Conservation (phyloP, 2,329 filamentous ascomycete species). For the Metarhizium anisopliae region DNA sequence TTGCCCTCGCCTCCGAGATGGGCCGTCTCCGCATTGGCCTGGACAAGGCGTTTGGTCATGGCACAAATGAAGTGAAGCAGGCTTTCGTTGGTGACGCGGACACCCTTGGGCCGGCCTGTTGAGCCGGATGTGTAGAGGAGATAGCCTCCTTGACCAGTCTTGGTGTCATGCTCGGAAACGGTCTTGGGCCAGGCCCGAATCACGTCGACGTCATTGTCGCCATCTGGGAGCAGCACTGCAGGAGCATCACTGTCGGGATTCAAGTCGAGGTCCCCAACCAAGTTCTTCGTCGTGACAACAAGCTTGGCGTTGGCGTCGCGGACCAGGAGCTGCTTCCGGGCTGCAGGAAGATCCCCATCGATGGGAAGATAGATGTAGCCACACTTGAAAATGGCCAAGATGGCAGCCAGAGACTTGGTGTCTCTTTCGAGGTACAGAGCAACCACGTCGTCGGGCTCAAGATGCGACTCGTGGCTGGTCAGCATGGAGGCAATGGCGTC, state of each 20-base stretch:
- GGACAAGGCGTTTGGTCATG: conserved; percentile 5
- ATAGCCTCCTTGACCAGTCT: conserved; percentile 25
- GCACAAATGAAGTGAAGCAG: conserved; percentile 10
- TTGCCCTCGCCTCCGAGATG: conserved; percentile 15
- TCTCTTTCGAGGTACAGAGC: conserved; percentile 57
- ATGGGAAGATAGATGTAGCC: conserved; percentile 56
- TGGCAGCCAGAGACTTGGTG: conserved; percentile 53
- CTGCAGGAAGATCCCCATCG: conserved; percentile 49
- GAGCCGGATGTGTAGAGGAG: conserved; percentile 59
- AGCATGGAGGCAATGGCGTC: conserved; percentile 39
- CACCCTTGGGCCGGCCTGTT: conserved; percentile 58
- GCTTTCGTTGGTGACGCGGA: conserved; percentile 53
- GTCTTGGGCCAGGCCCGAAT: conserved; percentile 2
- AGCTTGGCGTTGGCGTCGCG: conserved; percentile 43
- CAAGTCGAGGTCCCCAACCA: conserved; percentile 7
- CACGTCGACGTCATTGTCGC: conserved; percentile 3
- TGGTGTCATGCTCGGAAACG: too few species aligned
- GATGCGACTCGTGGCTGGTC: conserved; percentile 17
- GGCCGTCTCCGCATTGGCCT: conserved; percentile 7
- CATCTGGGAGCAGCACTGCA: conserved; percentile 6
- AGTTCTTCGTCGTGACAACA: conserved; percentile 36
- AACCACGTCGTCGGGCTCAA: conserved; percentile 43
- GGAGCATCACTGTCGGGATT: conserved; percentile 2
- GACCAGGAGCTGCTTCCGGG: conserved; percentile 52
- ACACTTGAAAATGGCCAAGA: conserved; percentile 54